Base-by-base conservation (phyloP, 163 green algal species). In the Chlorella variabilis region DNA sequence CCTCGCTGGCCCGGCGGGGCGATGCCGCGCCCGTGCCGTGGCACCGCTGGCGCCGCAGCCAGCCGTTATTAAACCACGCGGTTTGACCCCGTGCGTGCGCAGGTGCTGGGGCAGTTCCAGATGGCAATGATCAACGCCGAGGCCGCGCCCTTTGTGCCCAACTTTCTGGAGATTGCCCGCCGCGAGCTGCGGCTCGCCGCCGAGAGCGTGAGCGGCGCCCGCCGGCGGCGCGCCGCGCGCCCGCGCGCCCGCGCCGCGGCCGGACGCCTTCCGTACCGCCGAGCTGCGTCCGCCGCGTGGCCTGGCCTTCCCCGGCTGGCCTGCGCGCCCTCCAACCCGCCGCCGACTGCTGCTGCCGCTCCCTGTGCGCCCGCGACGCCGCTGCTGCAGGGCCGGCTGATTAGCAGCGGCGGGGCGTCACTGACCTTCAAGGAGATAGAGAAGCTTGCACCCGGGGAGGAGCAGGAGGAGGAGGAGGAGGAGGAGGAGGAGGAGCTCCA, bases 101-200 rank as follows among this genome's bases (percentile, higher is more conserved):
- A 80, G 73, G 27, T 29, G 38, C 38, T 80, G 73, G 73, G 54
- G 36, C 38, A 80, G 27, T 80, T 70, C 56, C 17, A 59, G 1
- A 58, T 69, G 38, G 73, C 51, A 0, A 3, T 59, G 27, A n/a
- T 29, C 38, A 70, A 80, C n/a, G 73, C 73, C 15, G 59, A 59
- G 2, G 20, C 54, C 3, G 6, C 38, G 6, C 73, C 73, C 27
- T 70, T 41, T 29, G 25, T 80, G 0, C 56, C 73, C 1, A 41
- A 80, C 27, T 80, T 63, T 31, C 31, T 54, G 27, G 54, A 80
- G 7, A 56, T 80, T 27, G 25, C 20, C 27, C 73, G 73, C 38
- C 73, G 73, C 27, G 29, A 36, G 36, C 73, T 80, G 54, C 73
- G 54, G 33, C 73, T 6, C 17, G 73, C 73, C 4, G 56, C 59